Conservation (phyloP, 805 yeast genomes). For the Suhomyces prunicola region DNA sequence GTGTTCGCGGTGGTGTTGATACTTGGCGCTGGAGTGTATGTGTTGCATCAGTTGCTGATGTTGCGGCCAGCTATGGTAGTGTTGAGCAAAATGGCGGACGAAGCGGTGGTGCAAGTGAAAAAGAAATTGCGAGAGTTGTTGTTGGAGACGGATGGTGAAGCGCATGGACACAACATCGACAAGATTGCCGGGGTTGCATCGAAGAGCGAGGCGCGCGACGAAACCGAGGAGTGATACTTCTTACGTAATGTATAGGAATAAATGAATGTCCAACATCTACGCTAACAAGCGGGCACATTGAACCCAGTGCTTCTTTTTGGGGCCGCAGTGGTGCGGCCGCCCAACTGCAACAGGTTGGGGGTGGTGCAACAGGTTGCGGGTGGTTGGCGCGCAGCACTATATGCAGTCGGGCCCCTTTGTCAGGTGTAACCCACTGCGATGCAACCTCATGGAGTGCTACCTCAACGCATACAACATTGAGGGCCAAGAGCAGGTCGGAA, state of each 20-base stretch:
- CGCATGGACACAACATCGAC: neutral
- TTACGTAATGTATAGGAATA: neutral
- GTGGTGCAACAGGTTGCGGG: neutral
- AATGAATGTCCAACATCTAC: neutral
- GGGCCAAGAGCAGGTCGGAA: neutral
- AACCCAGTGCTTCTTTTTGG: neutral
- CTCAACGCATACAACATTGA: neutral
- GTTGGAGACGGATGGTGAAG: slow-evolving; percentile 29
- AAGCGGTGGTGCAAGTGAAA: slow-evolving; percentile 55
- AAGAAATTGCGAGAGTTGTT: slow-evolving; percentile 58
- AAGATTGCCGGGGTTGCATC: slow-evolving; percentile 1
- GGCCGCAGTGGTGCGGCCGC: neutral
- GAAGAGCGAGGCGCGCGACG: neutral
- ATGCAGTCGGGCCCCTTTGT: neutral
- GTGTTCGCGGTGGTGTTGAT: slow-evolving; percentile 62
- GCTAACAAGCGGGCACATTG: neutral
- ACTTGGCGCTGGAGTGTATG: slow-evolving; percentile 57
- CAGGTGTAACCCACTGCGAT: neutral
- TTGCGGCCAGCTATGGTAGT: slow-evolving; percentile 73
- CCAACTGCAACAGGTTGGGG: neutral
- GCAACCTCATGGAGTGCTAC: neutral
- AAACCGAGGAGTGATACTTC: neutral
- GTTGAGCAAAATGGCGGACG: slow-evolving; percentile 53
- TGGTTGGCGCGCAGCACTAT: neutral
- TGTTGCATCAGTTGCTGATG: slow-evolving; percentile 66